Conservation (phyloP, 2,329 filamentous ascomycete species). For the Raffaelea deltoideospora region DNA sequence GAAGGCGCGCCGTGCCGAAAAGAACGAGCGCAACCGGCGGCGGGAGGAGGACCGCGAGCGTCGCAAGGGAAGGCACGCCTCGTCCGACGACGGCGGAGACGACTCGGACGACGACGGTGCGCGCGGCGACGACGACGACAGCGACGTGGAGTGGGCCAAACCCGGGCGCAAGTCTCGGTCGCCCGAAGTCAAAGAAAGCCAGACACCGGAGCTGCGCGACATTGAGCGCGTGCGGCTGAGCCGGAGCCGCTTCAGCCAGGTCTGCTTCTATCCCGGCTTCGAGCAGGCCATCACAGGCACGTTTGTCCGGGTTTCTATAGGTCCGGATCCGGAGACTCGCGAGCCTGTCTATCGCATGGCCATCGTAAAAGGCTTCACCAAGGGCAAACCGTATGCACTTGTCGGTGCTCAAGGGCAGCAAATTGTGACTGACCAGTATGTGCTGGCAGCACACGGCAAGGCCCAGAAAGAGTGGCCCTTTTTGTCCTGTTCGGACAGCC, state of each 20-base stretch:
- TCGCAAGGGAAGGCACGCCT: conserved; percentile 30
- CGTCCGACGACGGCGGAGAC: conserved; percentile 13
- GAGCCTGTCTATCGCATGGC: conserved; percentile 77
- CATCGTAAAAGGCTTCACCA: conserved; percentile 67
- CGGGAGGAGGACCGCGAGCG: conserved; percentile 49
- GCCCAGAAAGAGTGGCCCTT: conserved; percentile 78
- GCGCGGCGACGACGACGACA: conserved; percentile 50
- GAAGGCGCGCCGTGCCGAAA: conserved; percentile 46
- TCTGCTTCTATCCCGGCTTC: conserved; percentile 89
- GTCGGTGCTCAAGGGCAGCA: conserved; percentile 56
- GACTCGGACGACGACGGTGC: conserved; percentile 24
- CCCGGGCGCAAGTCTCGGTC: conserved; percentile 32
- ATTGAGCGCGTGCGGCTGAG: conserved; percentile 74
- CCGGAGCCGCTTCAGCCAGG: conserved; percentile 71
- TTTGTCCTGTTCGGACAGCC: conserved; percentile 72
- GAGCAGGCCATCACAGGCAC: conserved; percentile 68
- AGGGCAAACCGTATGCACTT: conserved; percentile 72
- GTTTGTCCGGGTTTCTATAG: conserved; percentile 73
- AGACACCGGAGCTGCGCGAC: conserved; percentile 61
- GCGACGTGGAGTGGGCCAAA: conserved; percentile 65
- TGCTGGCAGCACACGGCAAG: conserved; percentile 68
- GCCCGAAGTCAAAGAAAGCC: conserved; percentile 47
- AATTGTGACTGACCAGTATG: conserved; percentile 77
- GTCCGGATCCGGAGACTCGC: conserved; percentile 56
- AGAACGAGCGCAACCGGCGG: conserved; percentile 47